Conservation (phyloP, 2,329 filamentous ascomycete genomes). For the Raffaelea arxii region DNA sequence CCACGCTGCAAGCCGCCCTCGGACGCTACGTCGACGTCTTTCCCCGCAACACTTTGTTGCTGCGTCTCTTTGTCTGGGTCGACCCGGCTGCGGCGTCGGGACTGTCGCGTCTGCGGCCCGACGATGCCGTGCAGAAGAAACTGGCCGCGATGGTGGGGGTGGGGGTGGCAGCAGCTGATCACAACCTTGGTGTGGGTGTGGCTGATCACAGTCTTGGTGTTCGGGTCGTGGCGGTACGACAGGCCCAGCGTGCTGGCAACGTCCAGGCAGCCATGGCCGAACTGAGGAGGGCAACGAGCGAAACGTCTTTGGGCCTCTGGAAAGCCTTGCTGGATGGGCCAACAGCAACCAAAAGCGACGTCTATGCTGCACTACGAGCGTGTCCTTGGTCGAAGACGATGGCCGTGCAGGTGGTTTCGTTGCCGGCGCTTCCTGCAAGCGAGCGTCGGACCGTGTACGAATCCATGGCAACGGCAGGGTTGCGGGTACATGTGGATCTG, state of each 20-base stretch:
- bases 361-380: conserved; percentile 35
- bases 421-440: conserved; percentile 30
- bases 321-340: conserved; percentile 8
- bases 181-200: conserved; percentile 28
- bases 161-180: conserved; percentile 26
- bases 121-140: conserved; percentile 65
- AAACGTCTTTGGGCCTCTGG: conserved; percentile 21
- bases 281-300: conserved; percentile 40
- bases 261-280: conserved; percentile 38
- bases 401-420: conserved; percentile 39
- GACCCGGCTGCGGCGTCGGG: conserved; percentile 34
- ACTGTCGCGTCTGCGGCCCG: conserved; percentile 43
- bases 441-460: conserved; percentile 36
- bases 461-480: conserved; percentile 9
- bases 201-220: conserved; percentile 31
- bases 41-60: conserved; percentile 67
- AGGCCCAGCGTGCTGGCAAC: conserved; percentile 42
- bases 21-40: conserved; percentile 51
- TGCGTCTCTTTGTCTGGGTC: conserved; percentile 63
- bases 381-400: conserved; percentile 41
- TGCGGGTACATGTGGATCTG: conserved; percentile 15
- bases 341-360: conserved; percentile 31
- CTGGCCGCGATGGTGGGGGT: conserved; percentile 46
- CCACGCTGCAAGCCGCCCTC: conserved; percentile 53
- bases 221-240: conserved; percentile 40